Evolutionary conservation across 2,329 filamentous ascomycete genomes (phyloP).

Genomic region (Fusarium euwallaceae): DNA sequence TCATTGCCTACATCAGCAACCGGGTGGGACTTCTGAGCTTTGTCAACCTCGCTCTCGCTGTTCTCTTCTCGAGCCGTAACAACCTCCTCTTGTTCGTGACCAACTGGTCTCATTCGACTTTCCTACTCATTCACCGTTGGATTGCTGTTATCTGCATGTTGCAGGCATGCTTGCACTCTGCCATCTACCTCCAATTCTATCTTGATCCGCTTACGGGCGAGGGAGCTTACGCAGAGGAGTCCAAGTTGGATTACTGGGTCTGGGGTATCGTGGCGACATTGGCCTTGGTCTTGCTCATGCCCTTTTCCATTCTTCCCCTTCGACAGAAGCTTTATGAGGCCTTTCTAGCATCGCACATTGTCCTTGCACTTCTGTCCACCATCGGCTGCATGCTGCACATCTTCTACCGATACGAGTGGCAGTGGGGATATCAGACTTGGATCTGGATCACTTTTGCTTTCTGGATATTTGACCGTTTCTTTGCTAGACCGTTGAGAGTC

Average conservation of each 20-base stretch:
- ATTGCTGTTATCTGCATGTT: slow-evolving; percentile 58
- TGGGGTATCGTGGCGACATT: slow-evolving; percentile 58
- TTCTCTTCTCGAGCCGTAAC: slow-evolving; percentile 60
- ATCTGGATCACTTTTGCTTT: slow-evolving; percentile 43
- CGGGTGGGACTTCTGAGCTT: slow-evolving; percentile 57
- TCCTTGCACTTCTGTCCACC: slow-evolving; percentile 55
- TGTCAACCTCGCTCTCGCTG: slow-evolving; percentile 53
- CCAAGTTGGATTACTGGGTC: not conserved
- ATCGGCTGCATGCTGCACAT: slow-evolving; percentile 60
- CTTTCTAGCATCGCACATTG: slow-evolving; percentile 59
- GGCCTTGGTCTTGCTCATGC: slow-evolving; percentile 45
- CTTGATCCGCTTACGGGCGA: not conserved
- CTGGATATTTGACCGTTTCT: slow-evolving; percentile 45
- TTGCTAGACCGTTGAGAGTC: slow-evolving; percentile 28
- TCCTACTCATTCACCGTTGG: slow-evolving; percentile 63
- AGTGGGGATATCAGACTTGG: slow-evolving; percentile 59
- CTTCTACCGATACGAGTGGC: slow-evolving; percentile 49
- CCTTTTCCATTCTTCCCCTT: slow-evolving; percentile 52
- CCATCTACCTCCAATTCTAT: not conserved
- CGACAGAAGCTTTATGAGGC: slow-evolving; percentile 56
- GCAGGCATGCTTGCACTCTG: slow-evolving; percentile 60
- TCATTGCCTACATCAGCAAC: slow-evolving; percentile 53
- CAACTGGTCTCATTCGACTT: slow-evolving; percentile 62
- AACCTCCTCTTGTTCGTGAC: slow-evolving; percentile 62
- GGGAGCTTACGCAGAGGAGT: not conserved